phyloP scores from a whole-genome alignment of 2,329 filamentous ascomycete genomes.

The Bretziella fagacearum region DNA sequence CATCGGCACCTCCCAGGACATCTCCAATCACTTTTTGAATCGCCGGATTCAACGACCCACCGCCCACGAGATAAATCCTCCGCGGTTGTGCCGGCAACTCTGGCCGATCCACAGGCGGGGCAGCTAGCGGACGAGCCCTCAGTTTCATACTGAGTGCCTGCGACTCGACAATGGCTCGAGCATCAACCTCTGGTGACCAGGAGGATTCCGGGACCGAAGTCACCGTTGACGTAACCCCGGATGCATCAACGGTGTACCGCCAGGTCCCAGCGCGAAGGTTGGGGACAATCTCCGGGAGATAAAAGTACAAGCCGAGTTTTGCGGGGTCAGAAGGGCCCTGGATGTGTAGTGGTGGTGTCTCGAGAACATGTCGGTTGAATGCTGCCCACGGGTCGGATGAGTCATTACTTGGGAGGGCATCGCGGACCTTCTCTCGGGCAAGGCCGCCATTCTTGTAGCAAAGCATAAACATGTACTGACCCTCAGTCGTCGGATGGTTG shows the following conservation, averaged over 20 bases:
- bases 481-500: slow-evolving; percentile 82
- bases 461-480: slow-evolving; percentile 98
- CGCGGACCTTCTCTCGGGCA: slow-evolving; percentile 76
- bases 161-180: slow-evolving; percentile 80
- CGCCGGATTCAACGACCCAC: slow-evolving; percentile 74
- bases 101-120: slow-evolving; percentile 26
- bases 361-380: slow-evolving; percentile 60
- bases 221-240: slow-evolving; percentile 22
- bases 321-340: slow-evolving; percentile 37
- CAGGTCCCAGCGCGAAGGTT: slow-evolving; percentile 76
- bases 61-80: slow-evolving; percentile 85
- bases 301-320: slow-evolving; percentile 87
- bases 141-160: slow-evolving; percentile 84
- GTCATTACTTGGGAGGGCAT: slow-evolving; percentile 44
- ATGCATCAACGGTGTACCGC: slow-evolving; percentile 51
- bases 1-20: slow-evolving; percentile 74
- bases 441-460: slow-evolving; percentile 98
- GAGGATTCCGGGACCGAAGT: not conserved
- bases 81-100: slow-evolving; percentile 66
- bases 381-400: slow-evolving; percentile 48
- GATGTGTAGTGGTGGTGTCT: slow-evolving; percentile 53
- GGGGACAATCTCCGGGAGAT: slow-evolving; percentile 86
- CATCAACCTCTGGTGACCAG: slow-evolving; percentile 49
- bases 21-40: slow-evolving; percentile 75
- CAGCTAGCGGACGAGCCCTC: slow-evolving; percentile 61